Evolutionary conservation across 192 early-diverging fungal genomes (phyloP).

Genomic region (Neocallimastix lanati): DNA sequence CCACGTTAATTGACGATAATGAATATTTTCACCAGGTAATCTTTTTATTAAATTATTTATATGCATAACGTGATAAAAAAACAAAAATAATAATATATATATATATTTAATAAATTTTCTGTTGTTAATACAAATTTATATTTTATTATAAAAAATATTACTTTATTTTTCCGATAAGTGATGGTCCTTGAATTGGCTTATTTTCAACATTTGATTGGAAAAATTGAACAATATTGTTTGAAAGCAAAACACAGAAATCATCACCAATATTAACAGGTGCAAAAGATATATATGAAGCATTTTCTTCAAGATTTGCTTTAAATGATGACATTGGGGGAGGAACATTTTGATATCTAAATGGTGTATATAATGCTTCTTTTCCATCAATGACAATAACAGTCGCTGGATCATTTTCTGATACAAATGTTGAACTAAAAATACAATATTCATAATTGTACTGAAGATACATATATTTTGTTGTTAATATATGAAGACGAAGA

Average conservation of each 20-base stretch:
- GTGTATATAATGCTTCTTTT: constrained; percentile 25
- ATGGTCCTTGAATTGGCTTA: neutral
- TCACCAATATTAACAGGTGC: constrained; percentile 36
- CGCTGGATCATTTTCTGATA: constrained; percentile 16
- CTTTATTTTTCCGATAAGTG: neutral
- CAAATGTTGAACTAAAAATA: constrained; percentile 15
- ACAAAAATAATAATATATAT: too few relatives aligned
- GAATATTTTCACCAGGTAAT: neutral
- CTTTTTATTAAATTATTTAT: too few relatives aligned
- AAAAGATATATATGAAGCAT: constrained; percentile 44
- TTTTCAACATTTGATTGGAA: constrained; percentile 12
- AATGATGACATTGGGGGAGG: constrained; percentile 81
- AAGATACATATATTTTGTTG: constrained; percentile 14
- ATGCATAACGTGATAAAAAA: too few relatives aligned
- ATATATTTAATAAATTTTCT: too few relatives aligned
- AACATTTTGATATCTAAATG: constrained; percentile 64
- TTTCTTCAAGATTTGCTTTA: constrained; percentile 13
- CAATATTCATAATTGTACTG: constrained; percentile 15
- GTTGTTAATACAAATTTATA: too few relatives aligned
- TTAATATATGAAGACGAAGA: constrained; percentile 36
- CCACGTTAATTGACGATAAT: constrained; percentile 51
- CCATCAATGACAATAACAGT: constrained; percentile 68
- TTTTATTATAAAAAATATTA: too few relatives aligned
- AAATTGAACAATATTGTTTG: constrained; percentile 21
- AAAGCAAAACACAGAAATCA: constrained; percentile 49